Percentiles rank a stretch among this genome's conserved stretches.
Evolutionary conservation across 306 rosid genomes (phyloP).

Genomic region (Malus sylvestris): DNA sequence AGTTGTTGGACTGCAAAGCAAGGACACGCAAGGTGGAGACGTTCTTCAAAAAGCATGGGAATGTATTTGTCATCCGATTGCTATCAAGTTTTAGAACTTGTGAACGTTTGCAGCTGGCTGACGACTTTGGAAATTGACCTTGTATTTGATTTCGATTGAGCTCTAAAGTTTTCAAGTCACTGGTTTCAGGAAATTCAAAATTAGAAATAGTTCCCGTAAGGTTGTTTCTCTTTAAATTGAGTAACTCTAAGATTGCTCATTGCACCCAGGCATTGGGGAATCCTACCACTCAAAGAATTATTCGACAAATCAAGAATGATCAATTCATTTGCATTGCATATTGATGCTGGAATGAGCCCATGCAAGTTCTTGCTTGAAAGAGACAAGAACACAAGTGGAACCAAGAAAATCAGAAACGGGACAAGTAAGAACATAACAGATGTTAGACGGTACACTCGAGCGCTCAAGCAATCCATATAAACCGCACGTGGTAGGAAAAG

Average conservation of each 20-base stretch:
- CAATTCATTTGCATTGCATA: slow-evolving; percentile 12
- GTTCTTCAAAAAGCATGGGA: no score
- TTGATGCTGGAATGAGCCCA: slow-evolving; percentile 19
- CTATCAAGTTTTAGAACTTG: no score
- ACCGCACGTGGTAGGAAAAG: not conserved
- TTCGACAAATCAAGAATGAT: slow-evolving; percentile 13
- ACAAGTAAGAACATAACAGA: not conserved
- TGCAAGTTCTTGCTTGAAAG: slow-evolving; percentile 7
- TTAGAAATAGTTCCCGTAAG: slow-evolving; percentile 7
- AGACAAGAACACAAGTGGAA: not conserved
- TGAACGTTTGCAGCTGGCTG: not conserved
- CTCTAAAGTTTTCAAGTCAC: not conserved
- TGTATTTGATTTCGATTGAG: not conserved
- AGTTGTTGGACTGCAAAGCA: no score
- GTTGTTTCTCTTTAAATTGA: slow-evolving; percentile 11
- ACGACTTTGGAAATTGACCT: not conserved
- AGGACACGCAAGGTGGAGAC: no score
- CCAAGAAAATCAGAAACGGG: no score
- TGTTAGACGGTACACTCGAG: not conserved
- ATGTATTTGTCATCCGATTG: no score
- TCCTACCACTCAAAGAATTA: slow-evolving; percentile 10
- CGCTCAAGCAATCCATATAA: slow-evolving; percentile 13
- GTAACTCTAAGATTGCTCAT: slow-evolving; percentile 6
- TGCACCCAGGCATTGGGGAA: slow-evolving; percentile 13
- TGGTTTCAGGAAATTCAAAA: not conserved